phyloP scores from a whole-genome alignment of 2,329 filamentous ascomycete species.

The Epichloe sibirici region DNA sequence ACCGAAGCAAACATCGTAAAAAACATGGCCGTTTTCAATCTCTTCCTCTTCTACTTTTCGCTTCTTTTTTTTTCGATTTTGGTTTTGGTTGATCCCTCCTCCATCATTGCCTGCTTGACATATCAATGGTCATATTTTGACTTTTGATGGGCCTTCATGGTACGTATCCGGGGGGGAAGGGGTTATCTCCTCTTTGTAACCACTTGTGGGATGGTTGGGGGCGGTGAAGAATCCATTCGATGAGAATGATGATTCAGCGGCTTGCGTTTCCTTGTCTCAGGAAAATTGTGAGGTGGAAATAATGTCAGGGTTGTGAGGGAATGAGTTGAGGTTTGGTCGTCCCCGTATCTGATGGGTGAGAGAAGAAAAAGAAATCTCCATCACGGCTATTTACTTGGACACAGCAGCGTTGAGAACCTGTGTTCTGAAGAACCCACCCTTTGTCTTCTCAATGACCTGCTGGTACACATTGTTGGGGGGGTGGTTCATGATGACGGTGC shows the following conservation, averaged over 20 bases:
- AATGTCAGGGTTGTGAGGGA: no score
- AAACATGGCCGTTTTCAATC: neutral
- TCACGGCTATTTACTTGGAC: constrained; percentile 29
- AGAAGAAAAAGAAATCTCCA: neutral
- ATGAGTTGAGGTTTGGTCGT: neutral
- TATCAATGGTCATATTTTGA: no score
- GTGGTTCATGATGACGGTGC: constrained; percentile 98
- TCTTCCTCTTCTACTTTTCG: neutral
- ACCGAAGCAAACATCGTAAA: constrained; percentile 9
- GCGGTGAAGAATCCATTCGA: neutral
- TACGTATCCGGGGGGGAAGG: no score
- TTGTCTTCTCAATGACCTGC: constrained; percentile 97
- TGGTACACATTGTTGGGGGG: constrained; percentile 97
- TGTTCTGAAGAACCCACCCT: constrained; percentile 96
- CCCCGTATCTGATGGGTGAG: neutral
- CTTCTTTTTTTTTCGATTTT: neutral
- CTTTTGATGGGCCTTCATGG: no score
- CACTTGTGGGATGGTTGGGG: no score
- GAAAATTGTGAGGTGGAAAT: neutral
- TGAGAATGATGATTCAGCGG: neutral
- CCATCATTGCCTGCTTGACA: neutral
- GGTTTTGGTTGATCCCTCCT: neutral
- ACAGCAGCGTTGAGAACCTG: constrained; percentile 73
- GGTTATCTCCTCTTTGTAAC: no score
- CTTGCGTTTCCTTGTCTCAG: neutral